Evolutionary conservation across 352 stramenopile species (phyloP), one percentile per base, ranked within the genome.

Genomic region (Phytopythium helicoides): DNA sequence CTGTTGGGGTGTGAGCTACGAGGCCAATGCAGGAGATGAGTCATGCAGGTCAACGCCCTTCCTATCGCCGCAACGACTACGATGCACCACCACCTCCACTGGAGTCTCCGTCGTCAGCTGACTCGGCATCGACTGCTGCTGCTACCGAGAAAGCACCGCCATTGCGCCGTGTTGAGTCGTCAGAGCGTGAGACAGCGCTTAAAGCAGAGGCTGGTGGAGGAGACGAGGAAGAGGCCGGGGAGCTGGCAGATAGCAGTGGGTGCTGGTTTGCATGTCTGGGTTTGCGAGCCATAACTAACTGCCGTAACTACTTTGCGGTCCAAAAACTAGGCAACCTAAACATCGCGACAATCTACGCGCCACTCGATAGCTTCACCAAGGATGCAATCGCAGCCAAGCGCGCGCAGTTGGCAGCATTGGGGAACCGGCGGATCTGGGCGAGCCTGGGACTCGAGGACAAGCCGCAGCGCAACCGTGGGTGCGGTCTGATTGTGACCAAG

Each of bases 391-490:
- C 84, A n/a, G 78, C 78, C 15, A 94, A 94, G 47, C 81, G 84
- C 16, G 79, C 81, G 11, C 79, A 92, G 52, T 64, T 94, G 7
- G 64, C 77, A 28, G 79, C 77, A 26, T 62, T 92, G 4, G 80
- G 76, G 28, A 94, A 92, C 33, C 79, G 81, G 12, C 76, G 84
- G 18, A 92, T 94, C 36, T 94, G 84, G 84, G 78, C 84, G 38
- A 94, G 80, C 47, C 69, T 94, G 11, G 84, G 84, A n/a, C 58
- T 94, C 6, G 76, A 92, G 56, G 84, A 94, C 52, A 90, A 91
- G 51, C 58, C 64, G 3, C 73, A 81, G 41, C 69, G 76, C 5
- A 73, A 71, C 15, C 75, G 78, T 3, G 44, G 62, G 12, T 86
- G 68, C 39, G 84, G 82, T 3, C 60, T 91, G 31, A 76, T 94